phyloP scores from a whole-genome alignment of 441 rosid genomes.

The Erodium trifolium region DNA sequence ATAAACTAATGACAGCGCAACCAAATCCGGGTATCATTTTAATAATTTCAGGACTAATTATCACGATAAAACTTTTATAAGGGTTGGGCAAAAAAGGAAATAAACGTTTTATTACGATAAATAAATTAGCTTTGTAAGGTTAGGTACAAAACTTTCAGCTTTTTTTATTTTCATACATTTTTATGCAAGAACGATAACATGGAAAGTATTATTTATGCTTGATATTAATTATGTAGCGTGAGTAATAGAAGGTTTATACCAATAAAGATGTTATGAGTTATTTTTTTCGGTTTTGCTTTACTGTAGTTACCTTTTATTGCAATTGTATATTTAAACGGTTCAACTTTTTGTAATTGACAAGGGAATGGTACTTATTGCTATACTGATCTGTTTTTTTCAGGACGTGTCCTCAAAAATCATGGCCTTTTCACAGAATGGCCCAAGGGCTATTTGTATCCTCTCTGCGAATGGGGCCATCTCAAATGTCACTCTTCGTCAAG shows the following conservation, averaged over 20 bases:
- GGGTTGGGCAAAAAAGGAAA: not conserved
- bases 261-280: not conserved
- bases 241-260: not conserved
- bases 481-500: slow-evolving; percentile 25
- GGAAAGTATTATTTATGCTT: not conserved
- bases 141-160: too few species aligned
- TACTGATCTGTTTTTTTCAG: slow-evolving; percentile 15
- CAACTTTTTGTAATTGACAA: not conserved
- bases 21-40: not conserved
- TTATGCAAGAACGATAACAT: not conserved
- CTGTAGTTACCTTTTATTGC: not conserved
- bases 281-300: not conserved
- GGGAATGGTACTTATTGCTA: not conserved
- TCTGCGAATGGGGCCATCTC: slow-evolving; percentile 29
- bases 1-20: not conserved
- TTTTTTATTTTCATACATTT: not conserved
- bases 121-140: not conserved
- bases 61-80: not conserved
- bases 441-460: not conserved
- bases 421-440: slow-evolving; percentile 23
- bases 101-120: not conserved
- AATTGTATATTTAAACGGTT: not conserved
- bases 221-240: not conserved
- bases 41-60: not conserved
- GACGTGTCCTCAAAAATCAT: slow-evolving; percentile 24